These are phyloP conservation scores for Schwanniomyces polymorphus DNA, from an alignment of 805 yeast genomes.

Conservation along the genomic window DNA sequence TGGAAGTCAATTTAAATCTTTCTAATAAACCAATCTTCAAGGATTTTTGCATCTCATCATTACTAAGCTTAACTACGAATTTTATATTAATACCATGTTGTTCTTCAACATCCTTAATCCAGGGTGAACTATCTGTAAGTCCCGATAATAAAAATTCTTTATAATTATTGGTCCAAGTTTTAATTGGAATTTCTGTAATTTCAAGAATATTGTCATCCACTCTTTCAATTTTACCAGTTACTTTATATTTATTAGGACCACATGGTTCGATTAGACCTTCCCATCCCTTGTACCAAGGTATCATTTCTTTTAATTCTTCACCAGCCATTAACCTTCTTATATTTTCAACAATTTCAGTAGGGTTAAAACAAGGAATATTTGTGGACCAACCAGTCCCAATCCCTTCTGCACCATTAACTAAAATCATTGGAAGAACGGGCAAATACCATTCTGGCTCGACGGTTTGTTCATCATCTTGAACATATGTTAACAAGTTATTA, in stretches of 20 bases:
- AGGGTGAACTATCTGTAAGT: constrained; percentile 65
- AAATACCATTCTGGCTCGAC: constrained; percentile 96
- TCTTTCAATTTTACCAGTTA: constrained; percentile 80
- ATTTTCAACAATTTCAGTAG: constrained; percentile 75
- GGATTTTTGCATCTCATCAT: constrained; percentile 83
- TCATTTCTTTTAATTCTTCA: constrained; percentile 68
- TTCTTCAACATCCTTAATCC: constrained; percentile 95
- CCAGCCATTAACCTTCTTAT: constrained; percentile 71
- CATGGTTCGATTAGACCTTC: constrained; percentile 71
- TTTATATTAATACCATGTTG: constrained; percentile 83
- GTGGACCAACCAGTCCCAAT: constrained; percentile 99
- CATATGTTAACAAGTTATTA: constrained; percentile 71
- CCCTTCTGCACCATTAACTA: constrained; percentile 96
- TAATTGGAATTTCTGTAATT: constrained; percentile 90
- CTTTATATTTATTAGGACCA: constrained; percentile 67
- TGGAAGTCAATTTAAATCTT: constrained; percentile 72
- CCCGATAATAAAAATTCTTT: constrained; percentile 81
- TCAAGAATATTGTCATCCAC: constrained; percentile 77
- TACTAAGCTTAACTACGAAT: constrained; percentile 71
- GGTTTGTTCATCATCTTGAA: constrained; percentile 89
- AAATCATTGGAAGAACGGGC: constrained; percentile 92
- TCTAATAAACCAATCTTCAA: constrained; percentile 75
- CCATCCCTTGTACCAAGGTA: constrained; percentile 97
- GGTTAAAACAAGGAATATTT: constrained; percentile 86
- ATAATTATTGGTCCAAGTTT: constrained; percentile 88